Evolutionary conservation across 352 stramenopile species (phyloP).

Genomic region (Aphanomyces cochlioides): DNA sequence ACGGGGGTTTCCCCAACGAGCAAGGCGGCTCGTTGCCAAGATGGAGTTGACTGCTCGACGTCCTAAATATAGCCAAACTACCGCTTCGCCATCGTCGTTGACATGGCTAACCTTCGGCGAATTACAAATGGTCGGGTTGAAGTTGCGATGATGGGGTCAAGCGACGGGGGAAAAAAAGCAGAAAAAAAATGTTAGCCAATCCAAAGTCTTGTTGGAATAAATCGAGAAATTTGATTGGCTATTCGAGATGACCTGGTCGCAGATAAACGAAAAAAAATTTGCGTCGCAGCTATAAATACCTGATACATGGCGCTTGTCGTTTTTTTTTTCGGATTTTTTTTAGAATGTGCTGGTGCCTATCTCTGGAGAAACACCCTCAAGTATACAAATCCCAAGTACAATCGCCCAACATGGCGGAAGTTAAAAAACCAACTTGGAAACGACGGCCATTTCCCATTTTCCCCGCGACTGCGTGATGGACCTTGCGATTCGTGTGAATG

Average conservation of each 20-base stretch:
- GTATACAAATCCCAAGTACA: constrained; percentile 9
- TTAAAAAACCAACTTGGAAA: constrained; percentile 22
- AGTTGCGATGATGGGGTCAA: constrained; percentile 12
- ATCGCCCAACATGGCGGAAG: constrained; percentile 10
- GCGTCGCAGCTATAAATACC: constrained; percentile 6
- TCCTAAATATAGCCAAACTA: constrained; percentile 5
- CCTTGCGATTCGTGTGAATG: constrained; percentile 84
- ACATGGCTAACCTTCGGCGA: constrained; percentile 15
- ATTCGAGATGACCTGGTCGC: constrained; percentile 1
- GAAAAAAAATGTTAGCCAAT: constrained; percentile 16
- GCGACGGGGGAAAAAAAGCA: constrained; percentile 6
- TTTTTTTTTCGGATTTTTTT: constrained; percentile 27
- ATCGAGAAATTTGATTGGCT: neutral
- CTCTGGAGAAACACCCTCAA: constrained; percentile 20
- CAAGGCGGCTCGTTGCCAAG: too few relatives aligned
- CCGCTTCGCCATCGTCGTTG: neutral
- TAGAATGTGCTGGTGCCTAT: constrained; percentile 12
- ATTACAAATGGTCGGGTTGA: constrained; percentile 25
- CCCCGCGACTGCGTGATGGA: constrained; percentile 47
- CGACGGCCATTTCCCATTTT: constrained; percentile 25
- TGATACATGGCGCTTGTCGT: neutral
- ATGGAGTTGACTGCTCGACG: too few relatives aligned
- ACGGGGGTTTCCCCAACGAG: too few relatives aligned
- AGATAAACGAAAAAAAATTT: constrained; percentile 6
- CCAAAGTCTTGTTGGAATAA: neutral